These are phyloP conservation scores for Plectosphaerella cucumerina DNA, from an alignment of 2,329 filamentous ascomycete species.

Conservation along the genomic window DNA sequence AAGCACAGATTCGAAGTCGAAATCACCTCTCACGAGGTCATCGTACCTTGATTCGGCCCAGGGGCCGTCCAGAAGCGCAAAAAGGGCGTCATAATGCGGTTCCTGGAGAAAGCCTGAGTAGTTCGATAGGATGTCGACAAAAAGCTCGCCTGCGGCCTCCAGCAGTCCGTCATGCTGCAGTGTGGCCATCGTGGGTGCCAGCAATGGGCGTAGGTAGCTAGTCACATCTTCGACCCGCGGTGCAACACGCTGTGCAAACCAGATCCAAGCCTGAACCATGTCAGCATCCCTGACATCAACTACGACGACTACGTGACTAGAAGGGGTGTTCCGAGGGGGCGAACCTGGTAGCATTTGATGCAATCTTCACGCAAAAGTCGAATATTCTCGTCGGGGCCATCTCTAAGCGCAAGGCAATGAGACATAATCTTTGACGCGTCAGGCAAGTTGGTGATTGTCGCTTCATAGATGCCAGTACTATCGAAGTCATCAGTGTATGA, in stretches of 20 bases:
- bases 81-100: slow-evolving; percentile 53
- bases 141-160: slow-evolving; percentile 56
- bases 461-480: slow-evolving; percentile 33
- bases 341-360: slow-evolving; percentile 59
- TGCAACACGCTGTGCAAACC: slow-evolving; percentile 65
- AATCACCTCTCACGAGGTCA: slow-evolving; percentile 53
- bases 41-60: slow-evolving; percentile 56
- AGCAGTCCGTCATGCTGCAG: slow-evolving; percentile 56
- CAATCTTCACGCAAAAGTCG: slow-evolving; percentile 44
- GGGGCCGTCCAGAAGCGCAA: slow-evolving; percentile 54
- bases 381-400: slow-evolving; percentile 17
- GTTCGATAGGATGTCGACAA: slow-evolving; percentile 61
- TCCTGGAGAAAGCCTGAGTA: slow-evolving; percentile 59
- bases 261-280: slow-evolving; percentile 60
- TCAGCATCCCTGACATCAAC: neutral
- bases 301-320: neutral
- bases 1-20: slow-evolving; percentile 59
- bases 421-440: slow-evolving; percentile 37
- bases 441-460: slow-evolving; percentile 32
- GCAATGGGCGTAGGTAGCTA: slow-evolving; percentile 54
- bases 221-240: slow-evolving; percentile 53
- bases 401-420: slow-evolving; percentile 26
- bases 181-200: slow-evolving; percentile 56
- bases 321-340: slow-evolving; percentile 8
- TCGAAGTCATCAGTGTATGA: slow-evolving; percentile 1